Evolutionary conservation across 495 filamentous ascomycete genomes (phyloP).

Genomic region (Copromyces sp.): DNA sequence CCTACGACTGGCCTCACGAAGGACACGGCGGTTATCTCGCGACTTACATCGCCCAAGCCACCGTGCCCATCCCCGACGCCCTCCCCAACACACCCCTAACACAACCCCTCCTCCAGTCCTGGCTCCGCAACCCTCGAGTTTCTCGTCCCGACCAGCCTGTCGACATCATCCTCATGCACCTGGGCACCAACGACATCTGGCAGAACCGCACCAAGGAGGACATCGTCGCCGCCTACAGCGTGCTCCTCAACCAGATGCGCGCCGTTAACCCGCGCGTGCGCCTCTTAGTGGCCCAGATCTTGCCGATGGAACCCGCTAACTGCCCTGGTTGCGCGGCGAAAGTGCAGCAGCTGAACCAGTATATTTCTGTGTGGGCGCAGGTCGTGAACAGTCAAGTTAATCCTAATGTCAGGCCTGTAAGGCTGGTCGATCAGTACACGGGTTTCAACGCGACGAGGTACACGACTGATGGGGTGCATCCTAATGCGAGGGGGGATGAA

Average conservation of each 20-base stretch:
- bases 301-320: conserved; percentile 31
- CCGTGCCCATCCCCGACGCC: neutral
- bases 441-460: conserved; percentile 28
- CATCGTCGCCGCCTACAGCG: conserved; percentile 30
- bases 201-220: conserved; percentile 19
- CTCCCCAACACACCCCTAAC: neutral
- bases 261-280: conserved; percentile 30
- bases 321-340: conserved; percentile 18
- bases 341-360: conserved; percentile 27
- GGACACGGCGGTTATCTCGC: conserved; percentile 35
- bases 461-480: conserved; percentile 36
- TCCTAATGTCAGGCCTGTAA: too few species aligned
- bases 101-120: conserved; percentile 29
- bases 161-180: conserved; percentile 37
- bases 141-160: neutral
- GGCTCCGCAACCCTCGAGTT: conserved; percentile 28
- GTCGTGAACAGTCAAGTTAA: conserved; percentile 14
- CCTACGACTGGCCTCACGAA: conserved; percentile 39
- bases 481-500: conserved; percentile 28
- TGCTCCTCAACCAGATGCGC: conserved; percentile 31
- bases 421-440: conserved; percentile 23
- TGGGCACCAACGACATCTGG: conserved; percentile 42
- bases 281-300: conserved; percentile 37
- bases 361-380: conserved; percentile 30
- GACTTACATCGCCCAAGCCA: conserved; percentile 19